Evolutionary conservation across 805 yeast species (phyloP).

Genomic region (Candida multigemmis): DNA sequence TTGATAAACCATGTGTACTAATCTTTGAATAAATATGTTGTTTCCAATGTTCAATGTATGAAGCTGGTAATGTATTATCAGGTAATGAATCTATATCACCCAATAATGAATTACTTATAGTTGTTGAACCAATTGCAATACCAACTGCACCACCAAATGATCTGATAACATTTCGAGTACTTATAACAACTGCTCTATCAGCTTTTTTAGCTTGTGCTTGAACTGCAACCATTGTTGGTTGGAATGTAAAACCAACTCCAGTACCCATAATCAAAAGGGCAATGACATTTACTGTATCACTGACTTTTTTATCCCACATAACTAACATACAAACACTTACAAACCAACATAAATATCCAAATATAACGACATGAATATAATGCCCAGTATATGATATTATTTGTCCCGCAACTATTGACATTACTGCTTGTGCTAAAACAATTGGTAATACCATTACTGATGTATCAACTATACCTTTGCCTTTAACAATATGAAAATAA

Average conservation of each 20-base stretch:
- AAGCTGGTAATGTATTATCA: conserved; percentile 4
- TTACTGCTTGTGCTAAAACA: conserved; percentile 33
- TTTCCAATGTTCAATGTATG: conserved; percentile 13
- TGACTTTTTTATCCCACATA: conserved; percentile 17
- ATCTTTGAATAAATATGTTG: conserved; percentile 15
- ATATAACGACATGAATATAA: conserved; percentile 30
- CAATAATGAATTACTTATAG: conserved; percentile 25
- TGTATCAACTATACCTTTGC: conserved; percentile 27
- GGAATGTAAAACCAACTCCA: conserved; percentile 46
- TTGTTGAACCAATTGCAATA: conserved; percentile 36
- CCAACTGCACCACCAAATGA: conserved; percentile 60
- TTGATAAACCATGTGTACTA: conserved; percentile 9
- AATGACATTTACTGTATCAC: conserved; percentile 20
- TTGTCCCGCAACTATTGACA: conserved; percentile 38
- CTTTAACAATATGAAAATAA: conserved; percentile 27
- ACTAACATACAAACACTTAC: conserved; percentile 31
- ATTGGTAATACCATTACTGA: conserved; percentile 30
- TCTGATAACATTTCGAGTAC: conserved; percentile 47
- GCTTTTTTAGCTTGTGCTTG: conserved; percentile 42
- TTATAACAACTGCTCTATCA: conserved; percentile 51
- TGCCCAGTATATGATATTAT: conserved; percentile 35
- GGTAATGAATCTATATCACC: conserved; percentile 8
- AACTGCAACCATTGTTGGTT: conserved; percentile 49
- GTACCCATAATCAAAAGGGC: conserved; percentile 11
- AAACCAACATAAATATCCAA: conserved; percentile 36